A percentile compares a stretch with the other conserved stretches of the same genome.
These are phyloP conservation scores for Neolentinus lepideus DNA, from an alignment of 1,284 basidiomycete genomes.

Conservation along the genomic window DNA sequence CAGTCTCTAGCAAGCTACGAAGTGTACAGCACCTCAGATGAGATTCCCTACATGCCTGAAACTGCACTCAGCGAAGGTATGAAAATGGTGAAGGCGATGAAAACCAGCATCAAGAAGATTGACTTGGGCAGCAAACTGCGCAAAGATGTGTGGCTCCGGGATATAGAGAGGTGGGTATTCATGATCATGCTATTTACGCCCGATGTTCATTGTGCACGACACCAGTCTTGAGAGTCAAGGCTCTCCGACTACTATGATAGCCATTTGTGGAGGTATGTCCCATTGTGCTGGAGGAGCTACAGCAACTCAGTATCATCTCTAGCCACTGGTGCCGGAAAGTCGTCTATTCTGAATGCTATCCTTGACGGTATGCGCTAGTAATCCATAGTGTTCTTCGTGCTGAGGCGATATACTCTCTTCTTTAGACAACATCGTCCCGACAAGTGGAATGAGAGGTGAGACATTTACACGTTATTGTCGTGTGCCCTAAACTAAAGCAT, in stretches of 20 bases:
- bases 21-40: slow-evolving; percentile 20
- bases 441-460: slow-evolving; percentile 54
- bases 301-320: slow-evolving; percentile 4
- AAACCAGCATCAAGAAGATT: slow-evolving; percentile 33
- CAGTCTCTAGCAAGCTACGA: slow-evolving; percentile 11
- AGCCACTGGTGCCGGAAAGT: slow-evolving; percentile 59
- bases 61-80: slow-evolving; percentile 41
- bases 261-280: slow-evolving; percentile 48
- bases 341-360: slow-evolving; percentile 51
- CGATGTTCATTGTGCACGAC: slow-evolving; percentile 1
- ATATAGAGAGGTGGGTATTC: slow-evolving; percentile 38
- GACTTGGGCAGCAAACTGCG: slow-evolving; percentile 47
- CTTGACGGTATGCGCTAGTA: slow-evolving; percentile 37
- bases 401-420: slow-evolving; percentile 7
- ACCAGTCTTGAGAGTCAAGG: slow-evolving; percentile 40
- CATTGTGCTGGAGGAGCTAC: background rate
- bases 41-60: slow-evolving; percentile 45
- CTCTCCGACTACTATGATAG: slow-evolving; percentile 48
- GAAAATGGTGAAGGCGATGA: slow-evolving; percentile 44
- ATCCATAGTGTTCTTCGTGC: background rate
- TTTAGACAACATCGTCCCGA: slow-evolving; percentile 54
- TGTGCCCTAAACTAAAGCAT: slow-evolving; percentile 5
- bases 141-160: slow-evolving; percentile 52
- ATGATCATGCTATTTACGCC: background rate
- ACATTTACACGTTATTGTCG: slow-evolving; percentile 3